Evolutionary conservation across 352 stramenopile species (phyloP), one percentile per base, ranked within the genome.

Genomic region (Pythium periplocum): DNA sequence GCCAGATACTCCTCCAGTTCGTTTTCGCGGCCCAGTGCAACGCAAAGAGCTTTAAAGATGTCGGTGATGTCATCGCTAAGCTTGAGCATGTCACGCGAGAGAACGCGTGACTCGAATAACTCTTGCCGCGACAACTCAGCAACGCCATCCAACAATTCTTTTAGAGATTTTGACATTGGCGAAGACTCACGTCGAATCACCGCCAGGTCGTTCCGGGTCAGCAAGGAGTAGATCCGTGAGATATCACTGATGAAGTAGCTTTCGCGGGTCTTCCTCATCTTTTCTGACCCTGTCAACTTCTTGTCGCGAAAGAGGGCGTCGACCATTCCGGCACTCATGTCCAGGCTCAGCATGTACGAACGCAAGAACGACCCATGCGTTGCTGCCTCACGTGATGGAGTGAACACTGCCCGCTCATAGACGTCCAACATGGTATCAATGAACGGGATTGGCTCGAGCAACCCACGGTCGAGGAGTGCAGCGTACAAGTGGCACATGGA

Each of bases 11-110:
- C 55, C 12, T 76, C 55, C 12, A 61, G 50, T 42, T 42, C 57
- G 30, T 53, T 48, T 9, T 56, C 58, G 0, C 52, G 59, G 1
- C 37, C 53, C 9, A 77, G 51, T n/a, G 9, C 41, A 32, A 71
- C 61, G 44, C 68, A 77, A 9, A 77, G 55, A 8, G 51, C n/a
- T 1, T 64, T 60, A 31, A 74, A 72, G 8, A 62, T 45, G n/a
- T 68, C 62, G 0, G 61, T 59, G 11, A 74, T 33, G 17, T 73
- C 69, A 30, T 73, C 61, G 8, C 59, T 64, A 11, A 75, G 39
- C 8, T 55, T 66, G 8, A 75, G 46, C 33, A 75, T 52, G 11
- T 75, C 66, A 1, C 63, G 55, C 5, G 69, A 75, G 6, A 75
- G 44, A 2, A 75, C 57, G 11, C 60, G 69, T 5, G 63, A 62